Base-by-base conservation (phyloP, 495 filamentous ascomycete species). In the Hyaloscypha variabilis region DNA sequence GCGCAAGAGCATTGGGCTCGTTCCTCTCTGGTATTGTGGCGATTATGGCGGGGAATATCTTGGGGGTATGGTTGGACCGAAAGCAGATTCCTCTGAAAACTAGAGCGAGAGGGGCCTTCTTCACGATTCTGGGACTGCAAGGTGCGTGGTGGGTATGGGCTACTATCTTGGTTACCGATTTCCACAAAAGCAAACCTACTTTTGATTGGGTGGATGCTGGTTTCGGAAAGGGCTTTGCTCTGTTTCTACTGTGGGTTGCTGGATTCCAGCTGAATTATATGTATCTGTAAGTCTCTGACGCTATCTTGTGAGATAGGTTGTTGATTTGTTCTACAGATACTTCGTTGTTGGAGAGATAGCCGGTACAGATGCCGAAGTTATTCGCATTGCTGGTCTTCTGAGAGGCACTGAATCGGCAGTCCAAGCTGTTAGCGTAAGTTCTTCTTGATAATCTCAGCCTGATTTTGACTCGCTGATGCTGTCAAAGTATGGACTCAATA, bases 241-340 rank as follows among this genome's bases (percentile, higher is more conserved):
- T 88, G 13, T 88, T 85, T 68, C 57, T 88, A 8, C 81, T 88
- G 64, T 79, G 85, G 72, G 83, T 84, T 34, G 71, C 79, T 25
- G 81, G 83, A 0, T 90, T 90, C 69, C 86, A 89, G 72, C 62
- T 88, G 23, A 89, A 88, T 65, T 89, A 88, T 70, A 78, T 88
- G 64, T 88, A 82, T 69, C 69, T 88, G 78, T 88, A 70, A 73
- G 83, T 75, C 36, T 19, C 6, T 3, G 1, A 1, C 6, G 3
- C 10, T n/a, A 6, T 3, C 2, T 51, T 36, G 19, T 8, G 8
- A 11, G 0, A 19, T n/a, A 30, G 19, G 4, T 39, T 49, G 23
- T 23, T 58, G 30, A 58, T 28, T 11, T 50, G 3, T 3, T 46
- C 29, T n/a, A 6, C 46, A 86, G 83, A 31, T 88, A 88, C 75